These are phyloP conservation scores for Alternaria atra DNA, from an alignment of 2,329 filamentous ascomycete species.

Conservation along the genomic window DNA sequence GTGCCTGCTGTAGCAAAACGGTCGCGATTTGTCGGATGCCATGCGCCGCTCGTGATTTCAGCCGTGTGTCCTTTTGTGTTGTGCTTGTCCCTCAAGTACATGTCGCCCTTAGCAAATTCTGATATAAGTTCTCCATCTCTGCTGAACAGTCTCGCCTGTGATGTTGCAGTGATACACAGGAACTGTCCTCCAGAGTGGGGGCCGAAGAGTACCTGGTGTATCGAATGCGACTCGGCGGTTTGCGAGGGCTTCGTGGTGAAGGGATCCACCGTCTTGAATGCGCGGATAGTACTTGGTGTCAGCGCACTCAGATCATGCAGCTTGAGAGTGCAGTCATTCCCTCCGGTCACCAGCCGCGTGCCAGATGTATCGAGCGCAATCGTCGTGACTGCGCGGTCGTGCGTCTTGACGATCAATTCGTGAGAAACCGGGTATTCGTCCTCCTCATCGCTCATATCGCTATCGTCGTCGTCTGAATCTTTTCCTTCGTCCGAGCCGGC, in stretches of 20 bases:
- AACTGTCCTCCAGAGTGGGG: conserved; percentile 80
- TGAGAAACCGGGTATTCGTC: conserved; percentile 94
- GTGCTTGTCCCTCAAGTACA: conserved; percentile 97
- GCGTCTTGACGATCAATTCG: conserved; percentile 90
- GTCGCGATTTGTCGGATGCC: conserved; percentile 88
- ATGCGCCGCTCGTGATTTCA: conserved; percentile 86
- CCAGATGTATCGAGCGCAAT: conserved; percentile 86
- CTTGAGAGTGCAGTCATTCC: conserved; percentile 89
- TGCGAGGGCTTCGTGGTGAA: conserved; percentile 76
- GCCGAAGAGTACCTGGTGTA: conserved; percentile 89
- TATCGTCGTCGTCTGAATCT: conserved; percentile 58
- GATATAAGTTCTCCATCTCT: conserved; percentile 86
- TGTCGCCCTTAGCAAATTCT: conserved; percentile 96
- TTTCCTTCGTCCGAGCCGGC: conserved; percentile 42
- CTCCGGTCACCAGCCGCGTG: conserved; percentile 85
- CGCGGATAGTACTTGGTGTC: conserved; percentile 91
- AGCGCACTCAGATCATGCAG: conserved; percentile 95
- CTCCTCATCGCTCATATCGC: conserved; percentile 72
- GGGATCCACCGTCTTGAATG: conserved; percentile 92
- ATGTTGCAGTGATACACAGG: conserved; percentile 86
- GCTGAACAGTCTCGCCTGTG: conserved; percentile 88
- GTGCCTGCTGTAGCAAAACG: conserved; percentile 90
- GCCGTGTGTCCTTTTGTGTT: conserved; percentile 97
- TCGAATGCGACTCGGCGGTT: conserved; percentile 82
- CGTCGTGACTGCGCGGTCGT: conserved; percentile 86